Conservation (phyloP, 805 yeast species). For the Pichia eremophila region DNA sequence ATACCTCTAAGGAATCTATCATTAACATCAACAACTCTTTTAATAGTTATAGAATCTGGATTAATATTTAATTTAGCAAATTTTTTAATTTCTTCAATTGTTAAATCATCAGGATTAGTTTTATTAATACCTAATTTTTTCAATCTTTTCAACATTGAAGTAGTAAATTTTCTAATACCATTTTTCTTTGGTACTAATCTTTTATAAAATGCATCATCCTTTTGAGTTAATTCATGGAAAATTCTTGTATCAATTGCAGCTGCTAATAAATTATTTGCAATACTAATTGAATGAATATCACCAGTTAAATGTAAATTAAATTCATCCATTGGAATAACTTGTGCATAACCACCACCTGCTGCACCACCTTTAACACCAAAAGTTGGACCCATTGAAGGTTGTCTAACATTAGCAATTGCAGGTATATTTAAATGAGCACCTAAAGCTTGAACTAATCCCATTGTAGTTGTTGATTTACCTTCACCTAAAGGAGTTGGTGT, state of each 20-base stretch:
- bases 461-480: constrained; percentile 78
- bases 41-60: constrained; percentile 73
- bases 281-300: constrained; percentile 77
- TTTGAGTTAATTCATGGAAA: constrained; percentile 73
- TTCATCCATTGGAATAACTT: constrained; percentile 84
- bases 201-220: constrained; percentile 61
- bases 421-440: constrained; percentile 65
- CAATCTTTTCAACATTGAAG: constrained; percentile 59
- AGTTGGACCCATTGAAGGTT: constrained; percentile 85
- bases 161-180: constrained; percentile 59
- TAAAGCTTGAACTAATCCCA: constrained; percentile 73
- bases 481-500: constrained; percentile 84
- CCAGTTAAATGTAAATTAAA: constrained; percentile 82
- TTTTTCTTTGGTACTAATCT: constrained; percentile 69
- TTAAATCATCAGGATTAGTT: constrained; percentile 63
- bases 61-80: constrained; percentile 69
- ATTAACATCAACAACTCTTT: constrained; percentile 78
- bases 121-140: constrained; percentile 58
- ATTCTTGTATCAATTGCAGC: constrained; percentile 84
- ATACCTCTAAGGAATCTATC: constrained; percentile 73
- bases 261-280: constrained; percentile 72
- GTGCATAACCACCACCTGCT: constrained; percentile 85
- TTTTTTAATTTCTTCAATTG: constrained; percentile 52
- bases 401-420: constrained; percentile 75
- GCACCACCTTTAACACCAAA: constrained; percentile 88